Conservation (phyloP, 2,329 filamentous ascomycete species). For the Huntiella moniliformis region DNA sequence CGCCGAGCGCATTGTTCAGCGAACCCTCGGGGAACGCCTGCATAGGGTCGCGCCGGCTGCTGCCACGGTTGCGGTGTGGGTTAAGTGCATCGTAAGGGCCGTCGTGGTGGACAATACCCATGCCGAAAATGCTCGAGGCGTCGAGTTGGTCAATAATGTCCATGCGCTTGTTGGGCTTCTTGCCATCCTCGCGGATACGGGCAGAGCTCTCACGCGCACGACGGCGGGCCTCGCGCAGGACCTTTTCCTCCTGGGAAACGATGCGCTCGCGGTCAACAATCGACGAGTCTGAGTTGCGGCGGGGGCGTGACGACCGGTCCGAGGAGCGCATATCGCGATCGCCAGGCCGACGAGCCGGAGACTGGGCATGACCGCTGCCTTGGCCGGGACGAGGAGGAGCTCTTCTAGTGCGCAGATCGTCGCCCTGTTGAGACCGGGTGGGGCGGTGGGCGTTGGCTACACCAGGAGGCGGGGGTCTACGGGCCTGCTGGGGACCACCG, state of each 20-base stretch:
- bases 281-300: constrained; percentile 68
- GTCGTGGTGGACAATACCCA: constrained; percentile 89
- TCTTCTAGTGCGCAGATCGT: constrained; percentile 22
- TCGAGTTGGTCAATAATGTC: constrained; percentile 95
- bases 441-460: constrained; percentile 50
- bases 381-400: constrained; percentile 37
- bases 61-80: constrained; percentile 77
- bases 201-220: constrained; percentile 30
- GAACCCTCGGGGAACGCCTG: constrained; percentile 88
- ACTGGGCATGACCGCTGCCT: constrained; percentile 47
- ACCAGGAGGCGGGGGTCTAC: constrained; percentile 33
- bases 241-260: constrained; percentile 40
- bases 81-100: constrained; percentile 95
- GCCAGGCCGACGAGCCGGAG: constrained; percentile 30
- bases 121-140: constrained; percentile 88
- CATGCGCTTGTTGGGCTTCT: constrained; percentile 34
- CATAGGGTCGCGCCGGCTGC: constrained; percentile 73
- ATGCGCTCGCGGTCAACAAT: constrained; percentile 41
- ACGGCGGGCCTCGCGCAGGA: constrained; percentile 28
- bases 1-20: constrained; percentile 79
- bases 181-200: constrained; percentile 24
- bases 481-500: constrained; percentile 16
- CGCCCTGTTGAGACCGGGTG: constrained; percentile 24
- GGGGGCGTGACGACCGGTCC: constrained; percentile 29
- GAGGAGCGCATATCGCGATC: constrained; percentile 19